Evolutionary conservation across 495 filamentous ascomycete species (phyloP).

Genomic region (Podospora pseudopauciseta): DNA sequence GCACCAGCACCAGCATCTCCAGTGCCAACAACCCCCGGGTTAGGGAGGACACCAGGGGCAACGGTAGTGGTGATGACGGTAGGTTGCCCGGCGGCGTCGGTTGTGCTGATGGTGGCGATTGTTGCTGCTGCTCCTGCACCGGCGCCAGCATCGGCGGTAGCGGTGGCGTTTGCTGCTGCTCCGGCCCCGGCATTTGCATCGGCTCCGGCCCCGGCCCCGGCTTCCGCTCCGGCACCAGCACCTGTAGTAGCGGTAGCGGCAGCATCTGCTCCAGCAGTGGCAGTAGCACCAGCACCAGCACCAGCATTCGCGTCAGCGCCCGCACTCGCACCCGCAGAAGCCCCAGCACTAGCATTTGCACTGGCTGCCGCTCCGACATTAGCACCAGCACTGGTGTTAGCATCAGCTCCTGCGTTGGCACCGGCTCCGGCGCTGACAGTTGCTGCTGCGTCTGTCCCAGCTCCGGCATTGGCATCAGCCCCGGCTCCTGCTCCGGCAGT

Average conservation of each 20-base stretch:
- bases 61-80: conserved; percentile 8
- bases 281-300: conserved; percentile 2
- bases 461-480: conserved; percentile 4
- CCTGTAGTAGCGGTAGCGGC: neutral
- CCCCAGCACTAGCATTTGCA: neutral
- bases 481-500: neutral
- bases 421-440: neutral
- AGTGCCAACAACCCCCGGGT: neutral
- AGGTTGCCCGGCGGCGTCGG: conserved; percentile 9
- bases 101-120: conserved; percentile 10
- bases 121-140: neutral
- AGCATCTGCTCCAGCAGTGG: neutral
- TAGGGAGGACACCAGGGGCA: conserved; percentile 8
- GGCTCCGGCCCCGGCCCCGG: neutral
- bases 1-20: neutral
- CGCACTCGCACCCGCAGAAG: neutral
- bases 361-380: neutral
- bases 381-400: neutral
- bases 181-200: neutral
- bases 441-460: neutral
- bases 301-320: neutral
- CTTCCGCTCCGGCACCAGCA: neutral
- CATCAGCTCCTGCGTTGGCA: neutral
- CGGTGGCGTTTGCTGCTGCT: neutral
- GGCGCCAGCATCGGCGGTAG: neutral